Percentiles rank a stretch among this genome's conserved stretches.
Evolutionary conservation across 805 yeast species (phyloP).

Genomic region (Saccharomycopsis capsularis): DNA sequence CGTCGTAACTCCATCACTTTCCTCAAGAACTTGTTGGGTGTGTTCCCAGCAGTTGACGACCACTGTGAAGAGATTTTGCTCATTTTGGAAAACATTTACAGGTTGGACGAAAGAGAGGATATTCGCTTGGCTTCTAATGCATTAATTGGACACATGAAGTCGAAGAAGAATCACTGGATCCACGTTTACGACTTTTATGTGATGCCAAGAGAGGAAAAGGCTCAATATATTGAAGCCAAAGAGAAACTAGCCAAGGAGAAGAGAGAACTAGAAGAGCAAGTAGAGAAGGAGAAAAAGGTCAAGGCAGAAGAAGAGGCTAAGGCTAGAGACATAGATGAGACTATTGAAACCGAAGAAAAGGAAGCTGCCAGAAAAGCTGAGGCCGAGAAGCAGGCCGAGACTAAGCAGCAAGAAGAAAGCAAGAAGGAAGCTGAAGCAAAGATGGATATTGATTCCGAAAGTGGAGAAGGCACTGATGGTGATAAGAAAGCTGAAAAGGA

Average conservation of each 20-base stretch:
- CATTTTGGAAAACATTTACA: constrained; percentile 41
- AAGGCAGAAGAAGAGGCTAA: not conserved
- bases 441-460: not conserved
- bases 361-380: not conserved
- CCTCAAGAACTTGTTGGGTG: constrained; percentile 54
- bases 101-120: constrained; percentile 66
- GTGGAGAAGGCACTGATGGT: not conserved
- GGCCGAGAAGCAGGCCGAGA: not conserved
- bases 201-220: constrained; percentile 38
- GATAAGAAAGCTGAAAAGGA: too few species aligned
- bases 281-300: not conserved
- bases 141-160: constrained; percentile 55
- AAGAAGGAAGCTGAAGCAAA: not conserved
- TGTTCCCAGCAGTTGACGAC: constrained; percentile 61
- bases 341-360: not conserved
- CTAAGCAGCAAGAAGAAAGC: not conserved
- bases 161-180: constrained; percentile 45
- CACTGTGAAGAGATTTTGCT: constrained; percentile 51
- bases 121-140: constrained; percentile 72
- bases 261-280: constrained; percentile 16
- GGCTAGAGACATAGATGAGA: not conserved
- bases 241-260: constrained; percentile 21
- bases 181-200: constrained; percentile 52
- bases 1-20: constrained; percentile 75
- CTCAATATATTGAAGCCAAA: constrained; percentile 25